Percentiles rank a stretch among this genome's conserved stretches.
Conservation (phyloP, 805 yeast species). For the Maudiozyma barnettii region DNA sequence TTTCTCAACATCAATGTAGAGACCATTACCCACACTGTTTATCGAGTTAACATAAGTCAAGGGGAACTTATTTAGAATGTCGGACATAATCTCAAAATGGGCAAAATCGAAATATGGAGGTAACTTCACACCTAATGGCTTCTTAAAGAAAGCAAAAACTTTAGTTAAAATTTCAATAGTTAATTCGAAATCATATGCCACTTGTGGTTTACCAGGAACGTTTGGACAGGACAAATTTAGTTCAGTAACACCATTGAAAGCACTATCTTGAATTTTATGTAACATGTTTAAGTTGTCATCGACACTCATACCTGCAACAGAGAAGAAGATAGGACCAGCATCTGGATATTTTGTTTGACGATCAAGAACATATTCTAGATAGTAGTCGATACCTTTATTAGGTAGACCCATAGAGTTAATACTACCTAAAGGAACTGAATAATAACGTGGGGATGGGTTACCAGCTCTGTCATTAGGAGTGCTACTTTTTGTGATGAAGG, state of each 20-base stretch:
- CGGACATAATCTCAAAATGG: conserved; percentile 24
- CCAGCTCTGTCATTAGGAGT: conserved; percentile 22
- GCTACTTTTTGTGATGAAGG: conserved; percentile 25
- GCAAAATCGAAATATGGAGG: conserved; percentile 29
- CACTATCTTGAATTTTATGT: conserved; percentile 20
- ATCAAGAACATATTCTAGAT: conserved; percentile 18
- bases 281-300: conserved; percentile 21
- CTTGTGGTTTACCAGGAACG: conserved; percentile 29
- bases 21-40: conserved; percentile 26
- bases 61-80: conserved; percentile 21
- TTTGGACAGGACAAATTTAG: conserved; percentile 27
- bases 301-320: conserved; percentile 27
- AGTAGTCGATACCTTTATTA: conserved; percentile 24
- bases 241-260: conserved; percentile 22
- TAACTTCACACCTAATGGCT: conserved; percentile 25
- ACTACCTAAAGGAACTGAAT: conserved; percentile 25
- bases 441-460: conserved; percentile 26
- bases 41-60: conserved; percentile 24
- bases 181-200: conserved; percentile 25
- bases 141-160: conserved; percentile 22
- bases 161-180: conserved; percentile 18
- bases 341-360: conserved; percentile 13
- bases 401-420: conserved; percentile 29
- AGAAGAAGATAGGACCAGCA: conserved; percentile 17
- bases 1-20: conserved; percentile 21